Base-by-base conservation (phyloP, 2,329 filamentous ascomycete genomes). In the Aotearoamyces nothofagi region DNA sequence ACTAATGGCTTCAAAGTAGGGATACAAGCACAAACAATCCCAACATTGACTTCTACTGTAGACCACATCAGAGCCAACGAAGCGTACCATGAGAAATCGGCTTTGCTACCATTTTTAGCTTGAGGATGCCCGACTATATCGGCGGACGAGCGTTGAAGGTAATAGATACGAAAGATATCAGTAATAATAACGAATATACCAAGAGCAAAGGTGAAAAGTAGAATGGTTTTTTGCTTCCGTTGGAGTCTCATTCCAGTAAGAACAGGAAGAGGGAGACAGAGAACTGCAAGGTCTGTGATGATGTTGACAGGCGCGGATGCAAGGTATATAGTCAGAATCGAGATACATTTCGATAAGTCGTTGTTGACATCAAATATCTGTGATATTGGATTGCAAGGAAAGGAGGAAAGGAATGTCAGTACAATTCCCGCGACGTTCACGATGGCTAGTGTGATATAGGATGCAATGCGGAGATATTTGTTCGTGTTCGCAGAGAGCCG, bases 11-110 rank as follows among this genome's bases (percentile, higher is more conserved):
- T 94, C 36, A 94, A 57, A 0, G 79, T 87, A 6, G 87, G 87
- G n/a, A 94, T 79, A 43, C 84, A 93, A 24, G 79, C 86, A 46
- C 82, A 92, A 38, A 84, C 77, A 42, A 94, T 84, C n/a, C 83
- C 86, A 1, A 92, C 62, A 40, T 92, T 90, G 45, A 93, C 83
- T 51, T 94, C 86, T 30, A 94, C 73, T 9, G 78, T 79, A 10
- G 80, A 87, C 87, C 86, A 96, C 80, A 93, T 87, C 46, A 92
- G 77, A 0, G 82, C 81, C 4, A 84, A 56, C 1, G 82, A 82
- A 1, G 81, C 80, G 46, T 87, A 84, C 74, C 71, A 81, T 31
- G 65, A 56, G 42, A 72, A 73, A 33, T 71, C 58, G 2, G 51
- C 43, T 24, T 61, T 60, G 24, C 57, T 58, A 5, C 66, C 67